Evolutionary conservation across 257 asterid species (phyloP).

Genomic region (Solanum acaule): DNA sequence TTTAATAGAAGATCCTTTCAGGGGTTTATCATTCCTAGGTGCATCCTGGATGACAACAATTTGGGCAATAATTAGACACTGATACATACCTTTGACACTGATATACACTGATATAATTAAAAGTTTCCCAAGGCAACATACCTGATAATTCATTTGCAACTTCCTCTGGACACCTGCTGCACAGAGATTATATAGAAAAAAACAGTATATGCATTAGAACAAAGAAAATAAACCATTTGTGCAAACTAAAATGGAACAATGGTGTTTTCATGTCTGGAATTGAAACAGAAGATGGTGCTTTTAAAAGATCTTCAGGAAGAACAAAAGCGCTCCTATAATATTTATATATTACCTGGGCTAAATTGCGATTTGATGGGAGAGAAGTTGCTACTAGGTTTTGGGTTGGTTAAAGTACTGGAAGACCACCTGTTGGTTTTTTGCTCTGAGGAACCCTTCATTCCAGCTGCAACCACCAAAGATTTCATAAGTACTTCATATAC

Average conservation of each 20-base stretch:
- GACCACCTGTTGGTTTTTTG: constrained; percentile 37
- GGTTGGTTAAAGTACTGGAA: constrained; percentile 29
- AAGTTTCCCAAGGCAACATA: background rate
- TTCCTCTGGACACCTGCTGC: constrained; percentile 66
- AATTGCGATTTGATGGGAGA: constrained; percentile 38
- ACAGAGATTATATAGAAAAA: background rate
- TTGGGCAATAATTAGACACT: background rate
- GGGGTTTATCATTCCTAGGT: constrained; percentile 32
- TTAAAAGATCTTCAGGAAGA: background rate
- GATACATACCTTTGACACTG: background rate
- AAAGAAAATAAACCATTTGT: background rate
- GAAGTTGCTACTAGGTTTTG: constrained; percentile 37
- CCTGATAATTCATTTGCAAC: constrained; percentile 73
- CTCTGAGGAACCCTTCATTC: constrained; percentile 21
- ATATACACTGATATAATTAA: background rate
- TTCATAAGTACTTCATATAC: background rate
- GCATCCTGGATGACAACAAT: constrained; percentile 22
- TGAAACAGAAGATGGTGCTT: background rate
- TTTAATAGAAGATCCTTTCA: constrained; percentile 29
- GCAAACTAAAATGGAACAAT: background rate
- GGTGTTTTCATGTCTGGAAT: background rate
- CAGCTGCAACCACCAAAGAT: constrained; percentile 33
- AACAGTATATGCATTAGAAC: background rate
- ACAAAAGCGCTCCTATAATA: background rate
- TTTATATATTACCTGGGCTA: constrained; percentile 33